Evolutionary conservation across 2,329 filamentous ascomycete genomes (phyloP).

Genomic region (Apiospora sp.): DNA sequence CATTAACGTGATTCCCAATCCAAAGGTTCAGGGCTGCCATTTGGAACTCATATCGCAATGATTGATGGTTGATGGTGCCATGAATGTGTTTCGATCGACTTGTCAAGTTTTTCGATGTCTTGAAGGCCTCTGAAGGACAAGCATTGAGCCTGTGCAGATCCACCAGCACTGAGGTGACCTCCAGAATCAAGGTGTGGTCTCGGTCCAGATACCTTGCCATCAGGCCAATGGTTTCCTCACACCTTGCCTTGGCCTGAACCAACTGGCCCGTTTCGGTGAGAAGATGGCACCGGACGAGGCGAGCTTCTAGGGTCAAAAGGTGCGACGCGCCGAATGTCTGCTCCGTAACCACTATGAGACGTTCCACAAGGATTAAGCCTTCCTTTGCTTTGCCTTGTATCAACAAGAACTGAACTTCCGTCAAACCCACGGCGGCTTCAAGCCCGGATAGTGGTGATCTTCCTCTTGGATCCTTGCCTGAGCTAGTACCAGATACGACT

Average conservation of each 20-base stretch:
- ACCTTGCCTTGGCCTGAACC: neutral
- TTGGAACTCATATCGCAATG: neutral
- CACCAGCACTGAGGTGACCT: neutral
- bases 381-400: neutral
- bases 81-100: neutral
- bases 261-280: neutral
- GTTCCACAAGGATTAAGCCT: neutral
- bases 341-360: neutral
- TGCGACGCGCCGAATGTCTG: neutral
- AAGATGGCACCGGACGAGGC: neutral
- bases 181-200: neutral
- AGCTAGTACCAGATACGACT: neutral
- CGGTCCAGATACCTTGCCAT: neutral
- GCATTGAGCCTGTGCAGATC: neutral
- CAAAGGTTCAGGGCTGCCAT: neutral
- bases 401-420: neutral
- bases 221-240: neutral
- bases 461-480: neutral
- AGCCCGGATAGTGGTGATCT: no score
- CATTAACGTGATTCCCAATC: neutral
- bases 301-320: neutral
- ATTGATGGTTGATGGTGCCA: neutral
- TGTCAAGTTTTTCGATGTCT: neutral
- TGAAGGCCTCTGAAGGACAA: no score
- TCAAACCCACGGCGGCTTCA: neutral